A percentile compares a stretch with the other conserved stretches of the same genome.
These are phyloP conservation scores for Suillus luteus DNA, from an alignment of 768 basidiomycete species.

Conservation along the genomic window DNA sequence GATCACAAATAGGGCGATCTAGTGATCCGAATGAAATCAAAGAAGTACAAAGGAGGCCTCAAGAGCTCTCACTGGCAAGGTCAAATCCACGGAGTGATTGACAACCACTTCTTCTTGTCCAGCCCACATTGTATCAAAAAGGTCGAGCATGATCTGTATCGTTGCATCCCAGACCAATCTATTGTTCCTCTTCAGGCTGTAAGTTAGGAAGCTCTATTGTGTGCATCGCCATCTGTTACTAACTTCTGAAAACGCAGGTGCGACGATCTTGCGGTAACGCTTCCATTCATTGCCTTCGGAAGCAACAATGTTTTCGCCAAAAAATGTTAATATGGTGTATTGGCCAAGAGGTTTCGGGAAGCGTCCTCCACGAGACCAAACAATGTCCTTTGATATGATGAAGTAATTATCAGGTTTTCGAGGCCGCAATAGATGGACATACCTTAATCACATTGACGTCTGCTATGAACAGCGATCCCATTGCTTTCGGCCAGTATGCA, in stretches of 20 bases:
- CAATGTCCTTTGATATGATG: constrained; percentile 22
- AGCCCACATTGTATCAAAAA: constrained; percentile 53
- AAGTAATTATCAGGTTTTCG: neutral
- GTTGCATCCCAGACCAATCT: constrained; percentile 52
- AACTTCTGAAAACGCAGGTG: constrained; percentile 58
- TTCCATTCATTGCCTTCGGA: constrained; percentile 70
- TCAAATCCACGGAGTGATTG: constrained; percentile 53
- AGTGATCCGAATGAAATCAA: constrained; percentile 9
- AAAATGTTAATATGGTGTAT: constrained; percentile 50
- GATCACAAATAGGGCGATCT: constrained; percentile 61
- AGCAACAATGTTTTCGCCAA: constrained; percentile 63
- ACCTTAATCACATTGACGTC: constrained; percentile 46
- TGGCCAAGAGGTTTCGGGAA: constrained; percentile 58
- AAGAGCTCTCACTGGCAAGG: constrained; percentile 45
- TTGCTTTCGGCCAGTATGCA: constrained; percentile 17
- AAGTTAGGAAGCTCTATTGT: neutral
- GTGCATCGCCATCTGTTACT: neutral
- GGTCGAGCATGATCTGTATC: constrained; percentile 41
- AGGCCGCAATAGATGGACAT: neutral
- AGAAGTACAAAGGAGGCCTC: constrained; percentile 19
- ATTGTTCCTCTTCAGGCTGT: constrained; percentile 21
- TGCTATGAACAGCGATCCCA: constrained; percentile 26
- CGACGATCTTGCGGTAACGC: constrained; percentile 59
- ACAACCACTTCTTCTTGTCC: constrained; percentile 40
- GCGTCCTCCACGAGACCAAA: constrained; percentile 21